Evolutionary conservation across 208 protist species (phyloP).

Genomic region (Angomonas ambiguus): DNA sequence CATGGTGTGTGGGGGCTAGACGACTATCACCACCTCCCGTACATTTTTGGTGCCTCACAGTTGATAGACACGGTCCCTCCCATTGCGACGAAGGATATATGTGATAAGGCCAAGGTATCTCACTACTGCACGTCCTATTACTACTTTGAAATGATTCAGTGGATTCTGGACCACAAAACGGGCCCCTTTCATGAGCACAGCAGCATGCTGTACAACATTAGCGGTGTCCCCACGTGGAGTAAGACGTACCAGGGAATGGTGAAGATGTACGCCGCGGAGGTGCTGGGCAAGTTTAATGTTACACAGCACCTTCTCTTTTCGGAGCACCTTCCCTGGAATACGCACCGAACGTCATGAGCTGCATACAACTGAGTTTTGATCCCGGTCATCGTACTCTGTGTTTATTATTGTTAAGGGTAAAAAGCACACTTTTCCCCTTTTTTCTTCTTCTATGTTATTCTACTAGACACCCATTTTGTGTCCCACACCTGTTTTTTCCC

Average conservation of each 20-base stretch:
- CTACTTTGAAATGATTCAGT: constrained; percentile 77
- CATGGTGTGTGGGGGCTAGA: constrained; percentile 99
- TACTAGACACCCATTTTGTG: background rate
- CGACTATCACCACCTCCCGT: constrained; percentile 99
- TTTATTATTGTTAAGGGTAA: no score
- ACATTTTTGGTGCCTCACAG: constrained; percentile 96
- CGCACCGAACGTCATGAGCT: background rate
- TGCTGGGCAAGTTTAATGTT: constrained; percentile 93
- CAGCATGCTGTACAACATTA: constrained; percentile 92
- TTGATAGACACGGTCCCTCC: constrained; percentile 64
- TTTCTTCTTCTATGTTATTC: background rate
- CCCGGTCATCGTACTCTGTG: background rate
- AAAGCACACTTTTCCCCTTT: constrained; percentile 1
- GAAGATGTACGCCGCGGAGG: constrained; percentile 95
- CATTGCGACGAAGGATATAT: constrained; percentile 43
- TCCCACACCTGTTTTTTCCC: background rate
- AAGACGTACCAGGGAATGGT: constrained; percentile 91
- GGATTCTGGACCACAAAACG: constrained; percentile 82
- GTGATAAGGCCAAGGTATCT: constrained; percentile 34
- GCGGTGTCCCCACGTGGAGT: constrained; percentile 70
- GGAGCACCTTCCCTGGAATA: constrained; percentile 72
- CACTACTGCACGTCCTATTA: constrained; percentile 39
- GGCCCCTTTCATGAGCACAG: constrained; percentile 92
- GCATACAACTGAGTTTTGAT: background rate
- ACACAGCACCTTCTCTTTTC: constrained; percentile 95